phyloP scores from a whole-genome alignment of 441 rosid genomes.

The Dalechampia spathulata region DNA sequence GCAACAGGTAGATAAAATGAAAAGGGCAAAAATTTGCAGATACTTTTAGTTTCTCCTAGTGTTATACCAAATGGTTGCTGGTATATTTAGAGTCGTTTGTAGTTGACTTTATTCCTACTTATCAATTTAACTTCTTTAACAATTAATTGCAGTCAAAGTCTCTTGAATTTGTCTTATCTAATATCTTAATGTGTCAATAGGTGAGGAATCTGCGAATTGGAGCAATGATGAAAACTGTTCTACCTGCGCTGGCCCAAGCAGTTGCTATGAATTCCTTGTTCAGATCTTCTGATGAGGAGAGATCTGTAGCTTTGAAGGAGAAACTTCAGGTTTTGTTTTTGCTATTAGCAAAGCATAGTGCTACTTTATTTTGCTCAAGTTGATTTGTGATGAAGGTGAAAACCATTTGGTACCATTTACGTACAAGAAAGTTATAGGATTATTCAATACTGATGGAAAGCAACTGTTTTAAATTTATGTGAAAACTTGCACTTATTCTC shows the following conservation, averaged over 20 bases:
- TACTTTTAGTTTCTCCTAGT: not conserved
- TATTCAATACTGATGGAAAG: not conserved
- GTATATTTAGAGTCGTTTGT: not conserved
- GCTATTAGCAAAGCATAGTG: not conserved
- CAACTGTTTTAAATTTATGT: not conserved
- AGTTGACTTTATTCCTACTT: not conserved
- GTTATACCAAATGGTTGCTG: not conserved
- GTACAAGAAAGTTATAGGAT: not conserved
- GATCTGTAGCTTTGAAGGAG: constrained; percentile 39
- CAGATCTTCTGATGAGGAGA: constrained; percentile 26
- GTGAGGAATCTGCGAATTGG: constrained; percentile 85
- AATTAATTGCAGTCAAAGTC: too few species aligned
- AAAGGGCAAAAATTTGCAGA: not conserved
- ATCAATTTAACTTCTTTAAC: not conserved
- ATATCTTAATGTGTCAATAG: constrained; percentile 22
- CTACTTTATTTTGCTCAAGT: too few species aligned
- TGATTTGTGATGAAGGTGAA: too few species aligned
- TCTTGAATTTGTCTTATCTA: constrained; percentile 9
- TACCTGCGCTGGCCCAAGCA: constrained; percentile 86
- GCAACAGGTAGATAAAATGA: not conserved
- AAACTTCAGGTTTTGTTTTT: constrained; percentile 55
- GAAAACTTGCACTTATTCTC: constrained; percentile 1
- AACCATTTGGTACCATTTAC: not conserved
- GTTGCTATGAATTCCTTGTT: constrained; percentile 50
- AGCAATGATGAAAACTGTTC: constrained; percentile 84